A percentile compares a stretch with the other conserved stretches of the same genome.
Conservation (phyloP, 2,329 filamentous ascomycete species). For the Aspergillus fructus region DNA sequence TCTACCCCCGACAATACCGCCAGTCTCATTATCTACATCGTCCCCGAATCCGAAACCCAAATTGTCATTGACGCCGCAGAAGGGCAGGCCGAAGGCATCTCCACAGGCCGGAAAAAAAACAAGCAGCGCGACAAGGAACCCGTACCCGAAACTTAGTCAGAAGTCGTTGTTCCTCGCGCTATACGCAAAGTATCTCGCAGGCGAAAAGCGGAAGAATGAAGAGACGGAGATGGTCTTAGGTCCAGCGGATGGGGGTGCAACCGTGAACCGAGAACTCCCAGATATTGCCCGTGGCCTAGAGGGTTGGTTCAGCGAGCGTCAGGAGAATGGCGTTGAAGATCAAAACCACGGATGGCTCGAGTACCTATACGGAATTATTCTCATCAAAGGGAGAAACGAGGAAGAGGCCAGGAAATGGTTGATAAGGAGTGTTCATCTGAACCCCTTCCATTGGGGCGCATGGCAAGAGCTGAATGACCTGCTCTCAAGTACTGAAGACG, state of each 20-base stretch:
- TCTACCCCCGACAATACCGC: constrained; percentile 74
- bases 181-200: constrained; percentile 88
- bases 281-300: constrained; percentile 74
- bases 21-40: constrained; percentile 55
- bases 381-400: constrained; percentile 89
- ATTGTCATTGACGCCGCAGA: constrained; percentile 45
- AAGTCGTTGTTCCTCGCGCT: constrained; percentile 89
- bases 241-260: constrained; percentile 81
- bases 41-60: constrained; percentile 39
- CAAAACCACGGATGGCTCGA: constrained; percentile 90
- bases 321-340: constrained; percentile 58
- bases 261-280: constrained; percentile 80
- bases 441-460: constrained; percentile 94
- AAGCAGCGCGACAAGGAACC: constrained; percentile 33
- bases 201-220: constrained; percentile 94
- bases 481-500: constrained; percentile 76
- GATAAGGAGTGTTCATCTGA: constrained; percentile 82
- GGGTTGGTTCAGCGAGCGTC: constrained; percentile 72
- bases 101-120: constrained; percentile 38
- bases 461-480: constrained; percentile 90
- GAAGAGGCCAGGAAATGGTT: constrained; percentile 80
- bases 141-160: constrained; percentile 67
- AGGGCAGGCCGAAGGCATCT: constrained; percentile 61
- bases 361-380: constrained; percentile 76
- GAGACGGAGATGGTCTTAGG: constrained; percentile 97